Evolutionary conservation across 2,329 filamentous ascomycete species (phyloP).

Genomic region (Colletotrichum neosansevieriae): DNA sequence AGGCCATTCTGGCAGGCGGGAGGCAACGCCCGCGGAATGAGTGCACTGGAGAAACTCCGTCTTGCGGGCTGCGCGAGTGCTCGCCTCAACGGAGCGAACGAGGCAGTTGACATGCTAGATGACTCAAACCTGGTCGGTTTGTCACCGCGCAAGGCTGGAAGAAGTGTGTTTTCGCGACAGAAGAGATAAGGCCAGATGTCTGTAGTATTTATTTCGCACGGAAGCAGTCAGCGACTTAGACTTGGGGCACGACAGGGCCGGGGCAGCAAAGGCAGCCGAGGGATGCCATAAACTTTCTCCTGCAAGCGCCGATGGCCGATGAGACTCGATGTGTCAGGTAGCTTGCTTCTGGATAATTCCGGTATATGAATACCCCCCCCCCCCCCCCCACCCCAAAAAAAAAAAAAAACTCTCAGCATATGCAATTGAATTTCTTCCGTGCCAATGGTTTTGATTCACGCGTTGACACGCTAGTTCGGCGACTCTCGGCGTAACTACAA

Average conservation of each 20-base stretch:
- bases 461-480: too few relatives aligned
- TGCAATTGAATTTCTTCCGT: too few relatives aligned
- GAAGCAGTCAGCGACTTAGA: background rate
- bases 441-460: too few relatives aligned
- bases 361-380: too few relatives aligned
- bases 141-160: background rate
- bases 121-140: background rate
- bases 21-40: background rate
- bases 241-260: background rate
- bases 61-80: background rate
- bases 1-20: constrained; percentile 5
- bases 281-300: too few relatives aligned
- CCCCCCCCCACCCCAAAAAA: too few relatives aligned
- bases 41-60: background rate
- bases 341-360: too few relatives aligned
- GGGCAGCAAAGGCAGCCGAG: background rate
- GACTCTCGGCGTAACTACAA: too few relatives aligned
- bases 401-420: too few relatives aligned
- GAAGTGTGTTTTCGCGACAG: background rate
- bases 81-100: constrained; percentile 13
- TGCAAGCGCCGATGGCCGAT: too few relatives aligned
- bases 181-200: background rate
- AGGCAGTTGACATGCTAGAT: constrained; percentile 1
- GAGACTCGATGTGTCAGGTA: too few relatives aligned
- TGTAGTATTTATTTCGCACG: background rate